phyloP scores from a whole-genome alignment of 106 monocot species.

The Allium fistulosum region DNA sequence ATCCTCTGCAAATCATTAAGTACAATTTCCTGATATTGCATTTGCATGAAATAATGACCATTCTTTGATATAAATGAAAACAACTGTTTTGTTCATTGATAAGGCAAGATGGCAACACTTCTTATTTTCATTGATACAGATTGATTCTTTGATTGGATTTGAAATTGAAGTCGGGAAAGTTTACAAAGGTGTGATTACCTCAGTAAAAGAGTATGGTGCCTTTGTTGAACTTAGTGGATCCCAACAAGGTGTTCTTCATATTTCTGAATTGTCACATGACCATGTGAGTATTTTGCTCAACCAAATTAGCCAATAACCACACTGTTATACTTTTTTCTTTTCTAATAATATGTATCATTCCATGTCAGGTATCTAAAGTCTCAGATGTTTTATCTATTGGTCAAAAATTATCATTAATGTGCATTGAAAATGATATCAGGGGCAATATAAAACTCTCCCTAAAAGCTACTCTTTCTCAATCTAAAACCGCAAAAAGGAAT shows the following conservation, averaged over 20 bases:
- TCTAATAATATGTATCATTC: neutral
- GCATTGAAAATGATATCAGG: constrained; percentile 78
- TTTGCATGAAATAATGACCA: neutral
- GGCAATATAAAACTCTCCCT: constrained; percentile 89
- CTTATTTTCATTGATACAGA: constrained; percentile 24
- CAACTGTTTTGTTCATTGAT: neutral
- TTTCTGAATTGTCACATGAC: constrained; percentile 87
- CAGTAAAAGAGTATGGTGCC: constrained; percentile 94
- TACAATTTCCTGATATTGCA: no score
- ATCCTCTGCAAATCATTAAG: no score
- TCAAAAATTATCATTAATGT: constrained; percentile 71
- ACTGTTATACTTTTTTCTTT: neutral
- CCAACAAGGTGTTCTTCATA: constrained; percentile 87
- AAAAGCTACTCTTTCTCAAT: constrained; percentile 52
- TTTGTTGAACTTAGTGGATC: constrained; percentile 94
- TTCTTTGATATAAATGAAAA: neutral
- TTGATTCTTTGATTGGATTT: constrained; percentile 76
- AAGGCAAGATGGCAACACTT: neutral
- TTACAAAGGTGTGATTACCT: constrained; percentile 76
- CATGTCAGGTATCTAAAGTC: constrained; percentile 57
- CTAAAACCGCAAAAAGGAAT: constrained; percentile 12
- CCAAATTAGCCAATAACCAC: neutral
- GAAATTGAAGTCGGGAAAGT: constrained; percentile 80
- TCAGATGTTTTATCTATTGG: constrained; percentile 79
- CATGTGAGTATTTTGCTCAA: constrained; percentile 28